A percentile compares a stretch with the other conserved stretches of the same genome.
Evolutionary conservation across 2,329 filamentous ascomycete species (phyloP).

Genomic region (Diplodia mutila): DNA sequence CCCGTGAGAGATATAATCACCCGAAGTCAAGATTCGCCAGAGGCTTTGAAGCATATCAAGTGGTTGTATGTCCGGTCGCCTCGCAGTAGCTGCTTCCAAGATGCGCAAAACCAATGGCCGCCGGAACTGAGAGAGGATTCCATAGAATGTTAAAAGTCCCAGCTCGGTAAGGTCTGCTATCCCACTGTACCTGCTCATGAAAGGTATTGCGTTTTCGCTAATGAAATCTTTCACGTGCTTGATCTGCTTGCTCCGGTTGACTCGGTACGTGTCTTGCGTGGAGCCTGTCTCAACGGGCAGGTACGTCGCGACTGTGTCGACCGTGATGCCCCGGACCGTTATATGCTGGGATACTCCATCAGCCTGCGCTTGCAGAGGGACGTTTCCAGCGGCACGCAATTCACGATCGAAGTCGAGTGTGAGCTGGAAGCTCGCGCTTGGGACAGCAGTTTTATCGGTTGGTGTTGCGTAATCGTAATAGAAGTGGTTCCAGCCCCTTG

Average conservation of each 20-base stretch:
- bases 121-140: neutral
- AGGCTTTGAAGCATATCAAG: neutral
- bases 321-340: neutral
- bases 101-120: neutral
- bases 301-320: neutral
- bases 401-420: neutral
- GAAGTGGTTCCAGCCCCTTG: too few relatives aligned
- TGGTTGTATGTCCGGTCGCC: neutral
- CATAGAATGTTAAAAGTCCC: neutral
- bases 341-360: neutral
- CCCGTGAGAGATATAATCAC: neutral
- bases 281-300: neutral
- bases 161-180: neutral
- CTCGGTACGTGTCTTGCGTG: too few relatives aligned
- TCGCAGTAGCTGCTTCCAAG: neutral
- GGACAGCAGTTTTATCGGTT: too few relatives aligned
- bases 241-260: neutral
- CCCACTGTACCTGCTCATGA: too few relatives aligned
- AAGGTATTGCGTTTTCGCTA: rapidly evolving
- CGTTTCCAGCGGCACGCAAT: neutral
- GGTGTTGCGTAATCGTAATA: too few relatives aligned
- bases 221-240: neutral
- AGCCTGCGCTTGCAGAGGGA: neutral
- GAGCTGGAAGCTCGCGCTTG: neutral
- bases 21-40: neutral